Percentiles rank a stretch among this genome's conserved stretches.
These are phyloP conservation scores for Arthrobotrys conoides DNA, from an alignment of 2,329 filamentous ascomycete genomes.

Conservation along the genomic window DNA sequence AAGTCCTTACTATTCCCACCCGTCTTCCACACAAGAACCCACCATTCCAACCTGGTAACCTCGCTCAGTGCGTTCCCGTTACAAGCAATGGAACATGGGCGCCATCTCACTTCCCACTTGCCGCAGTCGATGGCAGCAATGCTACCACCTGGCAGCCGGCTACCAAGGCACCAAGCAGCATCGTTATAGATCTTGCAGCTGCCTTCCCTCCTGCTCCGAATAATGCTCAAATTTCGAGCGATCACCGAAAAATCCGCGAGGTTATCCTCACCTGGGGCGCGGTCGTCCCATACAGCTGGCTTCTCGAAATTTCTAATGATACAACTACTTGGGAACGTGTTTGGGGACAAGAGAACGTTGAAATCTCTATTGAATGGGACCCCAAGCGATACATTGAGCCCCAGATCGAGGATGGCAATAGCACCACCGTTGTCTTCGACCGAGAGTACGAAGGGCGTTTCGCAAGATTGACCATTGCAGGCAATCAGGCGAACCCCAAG, in stretches of 20 bases:
- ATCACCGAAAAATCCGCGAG: conserved; percentile 74
- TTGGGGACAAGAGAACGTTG: conserved; percentile 61
- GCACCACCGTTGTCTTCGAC: conserved; percentile 54
- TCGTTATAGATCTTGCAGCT: conserved; percentile 76
- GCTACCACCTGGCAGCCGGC: conserved; percentile 78
- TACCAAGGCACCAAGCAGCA: conserved; percentile 70
- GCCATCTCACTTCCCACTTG: conserved; percentile 78
- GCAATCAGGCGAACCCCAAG: conserved; percentile 41
- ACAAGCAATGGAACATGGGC: conserved; percentile 69
- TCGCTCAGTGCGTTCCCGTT: conserved; percentile 76
- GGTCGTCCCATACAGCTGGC: conserved; percentile 63
- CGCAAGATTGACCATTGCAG: conserved; percentile 50
- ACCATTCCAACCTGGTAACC: conserved; percentile 73
- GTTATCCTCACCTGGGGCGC: conserved; percentile 65
- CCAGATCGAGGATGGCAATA: conserved; percentile 54
- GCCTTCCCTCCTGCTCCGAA: conserved; percentile 67
- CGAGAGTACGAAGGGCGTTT: conserved; percentile 56
- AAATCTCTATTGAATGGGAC: conserved; percentile 62
- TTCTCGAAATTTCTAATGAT: conserved; percentile 64
- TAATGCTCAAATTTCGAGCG: conserved; percentile 70
- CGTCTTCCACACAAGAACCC: conserved; percentile 72
- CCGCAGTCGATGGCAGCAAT: conserved; percentile 76
- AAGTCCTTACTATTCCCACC: conserved; percentile 73
- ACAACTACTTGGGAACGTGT: conserved; percentile 67
- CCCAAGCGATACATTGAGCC: conserved; percentile 54